These are phyloP conservation scores for Parascedosporium putredinis DNA, from an alignment of 2,329 filamentous ascomycete species.

Conservation along the genomic window DNA sequence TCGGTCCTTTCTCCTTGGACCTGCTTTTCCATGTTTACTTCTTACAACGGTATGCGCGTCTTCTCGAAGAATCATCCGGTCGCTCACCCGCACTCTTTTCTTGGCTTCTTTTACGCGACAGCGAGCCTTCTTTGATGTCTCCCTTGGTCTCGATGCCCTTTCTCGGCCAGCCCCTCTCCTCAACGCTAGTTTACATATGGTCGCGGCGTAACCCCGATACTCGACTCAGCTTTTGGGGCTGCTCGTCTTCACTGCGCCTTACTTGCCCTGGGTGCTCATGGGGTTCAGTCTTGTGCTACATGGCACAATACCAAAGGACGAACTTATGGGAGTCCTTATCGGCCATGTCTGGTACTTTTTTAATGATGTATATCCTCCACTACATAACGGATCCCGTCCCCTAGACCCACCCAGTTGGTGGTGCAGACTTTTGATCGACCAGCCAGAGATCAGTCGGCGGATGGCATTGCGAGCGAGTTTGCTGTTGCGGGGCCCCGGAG, in stretches of 20 bases:
- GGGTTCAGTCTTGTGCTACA: slow-evolving; percentile 87
- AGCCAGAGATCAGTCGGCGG: slow-evolving; percentile 32
- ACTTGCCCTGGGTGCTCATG: slow-evolving; percentile 92
- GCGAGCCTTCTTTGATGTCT: slow-evolving; percentile 69
- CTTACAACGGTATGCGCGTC: slow-evolving; percentile 87
- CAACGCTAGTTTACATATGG: slow-evolving; percentile 96
- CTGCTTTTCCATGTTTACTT: slow-evolving; percentile 98
- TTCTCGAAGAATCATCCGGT: slow-evolving; percentile 90
- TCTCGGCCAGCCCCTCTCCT: slow-evolving; percentile 84
- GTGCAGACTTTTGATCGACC: slow-evolving; percentile 65
- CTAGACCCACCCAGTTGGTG: slow-evolving; percentile 87
- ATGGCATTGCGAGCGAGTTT: slow-evolving; percentile 52
- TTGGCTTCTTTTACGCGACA: slow-evolving; percentile 86
- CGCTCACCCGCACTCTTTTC: slow-evolving; percentile 87
- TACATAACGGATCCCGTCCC: slow-evolving; percentile 75
- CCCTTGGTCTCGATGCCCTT: slow-evolving; percentile 87
- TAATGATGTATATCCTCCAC: slow-evolving; percentile 85
- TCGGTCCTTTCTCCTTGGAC: slow-evolving; percentile 86
- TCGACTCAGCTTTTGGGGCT: slow-evolving; percentile 79
- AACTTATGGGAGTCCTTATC: slow-evolving; percentile 89
- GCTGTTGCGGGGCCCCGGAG: slow-evolving; percentile 39
- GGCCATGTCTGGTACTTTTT: slow-evolving; percentile 99
- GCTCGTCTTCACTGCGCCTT: slow-evolving; percentile 85
- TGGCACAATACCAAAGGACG: slow-evolving; percentile 82
- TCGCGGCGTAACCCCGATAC: slow-evolving; percentile 89